phyloP scores from a whole-genome alignment of 768 basidiomycete species.

The Termitomyces sp. region DNA sequence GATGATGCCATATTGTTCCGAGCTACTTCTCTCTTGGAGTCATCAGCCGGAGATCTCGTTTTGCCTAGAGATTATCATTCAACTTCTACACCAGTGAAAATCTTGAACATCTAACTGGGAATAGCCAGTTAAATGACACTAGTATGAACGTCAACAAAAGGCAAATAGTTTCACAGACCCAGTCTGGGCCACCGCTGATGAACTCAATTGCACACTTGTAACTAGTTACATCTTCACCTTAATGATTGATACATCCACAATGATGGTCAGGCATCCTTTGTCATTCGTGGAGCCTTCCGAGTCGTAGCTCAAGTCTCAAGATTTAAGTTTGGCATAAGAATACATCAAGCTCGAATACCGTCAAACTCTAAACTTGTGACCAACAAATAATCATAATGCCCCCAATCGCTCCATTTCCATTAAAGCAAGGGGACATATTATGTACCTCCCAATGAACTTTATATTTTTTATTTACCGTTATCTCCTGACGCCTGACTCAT shows the following conservation, averaged over 20 bases:
- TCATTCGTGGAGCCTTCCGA: not conserved
- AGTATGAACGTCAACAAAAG: too few species aligned
- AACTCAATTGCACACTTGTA: not conserved
- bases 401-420: not conserved
- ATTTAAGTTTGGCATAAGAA: not conserved
- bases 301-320: too few species aligned
- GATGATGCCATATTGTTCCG: not conserved
- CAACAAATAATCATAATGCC: not conserved
- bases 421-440: too few species aligned
- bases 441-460: not conserved
- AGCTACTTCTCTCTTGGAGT: not conserved
- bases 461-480: not conserved
- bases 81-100: not conserved
- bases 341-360: too few species aligned
- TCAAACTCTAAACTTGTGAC: not conserved
- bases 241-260: not conserved
- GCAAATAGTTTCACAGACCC: not conserved
- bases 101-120: not conserved
- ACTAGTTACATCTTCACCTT: too few species aligned
- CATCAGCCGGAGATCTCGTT: not conserved
- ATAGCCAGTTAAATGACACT: not conserved
- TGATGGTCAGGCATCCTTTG: not conserved
- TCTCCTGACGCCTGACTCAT: not conserved
- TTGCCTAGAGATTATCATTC: not conserved
- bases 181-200: not conserved